These are phyloP conservation scores for Nannochloropsis gaditana DNA, from an alignment of 108 stramenopile species.

Conservation along the genomic window DNA sequence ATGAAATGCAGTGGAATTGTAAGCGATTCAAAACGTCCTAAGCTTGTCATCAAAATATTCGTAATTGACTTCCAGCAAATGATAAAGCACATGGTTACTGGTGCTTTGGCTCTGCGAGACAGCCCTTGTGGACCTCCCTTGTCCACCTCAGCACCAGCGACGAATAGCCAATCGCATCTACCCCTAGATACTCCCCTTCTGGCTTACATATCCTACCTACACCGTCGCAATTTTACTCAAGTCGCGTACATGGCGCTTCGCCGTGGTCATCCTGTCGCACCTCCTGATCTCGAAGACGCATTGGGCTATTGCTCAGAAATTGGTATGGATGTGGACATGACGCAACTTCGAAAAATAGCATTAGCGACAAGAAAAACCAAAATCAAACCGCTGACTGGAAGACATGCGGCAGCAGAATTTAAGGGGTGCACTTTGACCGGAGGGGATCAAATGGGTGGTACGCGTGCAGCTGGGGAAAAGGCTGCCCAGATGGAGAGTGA, in stretches of 20 bases:
- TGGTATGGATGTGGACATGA: slow-evolving; percentile 18
- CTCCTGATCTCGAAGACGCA: not conserved
- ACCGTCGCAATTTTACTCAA: not conserved
- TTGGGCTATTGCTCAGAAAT: slow-evolving; percentile 20
- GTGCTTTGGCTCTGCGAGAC: not conserved
- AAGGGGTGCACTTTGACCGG: not conserved
- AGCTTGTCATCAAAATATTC: not conserved
- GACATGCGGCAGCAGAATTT: not conserved
- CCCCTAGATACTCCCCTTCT: slow-evolving; percentile 10
- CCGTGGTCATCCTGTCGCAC: not conserved
- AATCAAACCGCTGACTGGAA: too few species aligned
- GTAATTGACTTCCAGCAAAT: not conserved
- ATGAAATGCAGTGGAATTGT: not conserved
- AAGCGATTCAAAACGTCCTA: not conserved
- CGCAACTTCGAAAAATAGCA: slow-evolving; percentile 1
- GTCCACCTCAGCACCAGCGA: not conserved
- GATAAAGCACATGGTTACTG: not conserved
- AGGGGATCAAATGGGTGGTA: not conserved
- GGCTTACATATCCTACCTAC: slow-evolving; percentile 8
- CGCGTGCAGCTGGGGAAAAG: not conserved
- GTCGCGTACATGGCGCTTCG: not conserved
- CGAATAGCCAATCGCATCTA: not conserved
- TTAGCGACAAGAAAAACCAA: not conserved
- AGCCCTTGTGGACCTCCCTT: not conserved
- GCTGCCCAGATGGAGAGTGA: not conserved